phyloP scores from a whole-genome alignment of 106 monocot genomes.

The Allium cepa region DNA sequence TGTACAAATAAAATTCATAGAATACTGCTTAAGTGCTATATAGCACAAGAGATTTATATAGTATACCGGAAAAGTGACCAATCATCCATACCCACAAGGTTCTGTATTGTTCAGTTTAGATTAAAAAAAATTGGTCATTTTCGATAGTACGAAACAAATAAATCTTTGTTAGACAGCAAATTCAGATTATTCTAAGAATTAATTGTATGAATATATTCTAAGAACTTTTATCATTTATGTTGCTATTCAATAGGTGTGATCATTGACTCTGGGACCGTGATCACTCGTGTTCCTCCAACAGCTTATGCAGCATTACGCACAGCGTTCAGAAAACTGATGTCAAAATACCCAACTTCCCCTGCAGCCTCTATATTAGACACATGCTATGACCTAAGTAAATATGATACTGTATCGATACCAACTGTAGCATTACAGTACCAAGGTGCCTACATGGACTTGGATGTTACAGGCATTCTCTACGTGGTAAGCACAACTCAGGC shows the following conservation, averaged over 20 bases:
- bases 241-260: constrained; percentile 31
- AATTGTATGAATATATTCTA: too few relatives aligned
- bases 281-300: constrained; percentile 47
- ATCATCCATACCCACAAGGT: too few relatives aligned
- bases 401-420: constrained; percentile 18
- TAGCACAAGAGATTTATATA: not conserved
- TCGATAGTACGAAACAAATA: not conserved
- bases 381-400: constrained; percentile 50
- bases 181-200: too few relatives aligned
- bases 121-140: too few relatives aligned
- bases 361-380: constrained; percentile 55
- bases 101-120: too few relatives aligned
- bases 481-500: constrained; percentile 14
- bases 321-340: constrained; percentile 26
- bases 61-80: too few relatives aligned
- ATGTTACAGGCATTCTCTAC: constrained; percentile 26
- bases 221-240: too few relatives aligned
- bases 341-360: constrained; percentile 31
- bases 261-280: constrained; percentile 71
- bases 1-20: too few relatives aligned
- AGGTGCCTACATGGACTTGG: constrained; percentile 31
- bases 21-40: not conserved
- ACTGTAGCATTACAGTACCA: constrained; percentile 27
- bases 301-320: constrained; percentile 30
- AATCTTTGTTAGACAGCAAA: not conserved